These are phyloP conservation scores for Begonia masoniana DNA, from an alignment of 306 rosid genomes.

Conservation along the genomic window DNA sequence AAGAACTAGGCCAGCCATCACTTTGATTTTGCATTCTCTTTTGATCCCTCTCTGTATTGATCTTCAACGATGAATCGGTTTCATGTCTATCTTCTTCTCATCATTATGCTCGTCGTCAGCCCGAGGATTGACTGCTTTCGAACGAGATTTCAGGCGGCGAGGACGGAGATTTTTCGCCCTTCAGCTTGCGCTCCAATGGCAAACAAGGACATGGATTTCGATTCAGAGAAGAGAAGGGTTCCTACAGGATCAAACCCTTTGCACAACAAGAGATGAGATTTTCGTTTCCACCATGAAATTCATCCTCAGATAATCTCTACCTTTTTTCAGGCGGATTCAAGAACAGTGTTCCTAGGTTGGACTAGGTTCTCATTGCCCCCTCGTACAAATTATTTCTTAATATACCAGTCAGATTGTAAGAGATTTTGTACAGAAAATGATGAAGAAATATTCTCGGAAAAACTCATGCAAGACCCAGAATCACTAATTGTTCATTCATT, in stretches of 20 bases:
- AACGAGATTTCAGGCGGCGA: not conserved
- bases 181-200: slow-evolving; percentile 12
- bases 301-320: slow-evolving; percentile 1
- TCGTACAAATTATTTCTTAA: too few relatives aligned
- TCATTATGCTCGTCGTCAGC: slow-evolving; percentile 33
- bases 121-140: slow-evolving; percentile 25
- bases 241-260: slow-evolving; percentile 95
- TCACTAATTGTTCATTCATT: too few relatives aligned
- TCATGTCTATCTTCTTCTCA: slow-evolving; percentile 15
- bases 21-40: slow-evolving; percentile 2
- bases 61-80: slow-evolving; percentile 37
- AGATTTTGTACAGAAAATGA: slow-evolving; percentile 50
- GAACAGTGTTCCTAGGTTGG: too few relatives aligned
- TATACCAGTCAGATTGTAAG: not conserved
- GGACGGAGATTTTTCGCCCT: slow-evolving; percentile 16
- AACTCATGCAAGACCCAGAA: too few relatives aligned
- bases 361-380: too few relatives aligned
- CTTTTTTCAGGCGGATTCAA: slow-evolving; percentile 1
- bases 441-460: not conserved
- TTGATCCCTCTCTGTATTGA: too few relatives aligned
- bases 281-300: slow-evolving; percentile 13
- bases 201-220: slow-evolving; percentile 19
- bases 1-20: not conserved
- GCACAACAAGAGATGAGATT: slow-evolving; percentile 73
- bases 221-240: slow-evolving; percentile 54